Base-by-base conservation (phyloP, 306 rosid species). In the Vicia sativa region DNA sequence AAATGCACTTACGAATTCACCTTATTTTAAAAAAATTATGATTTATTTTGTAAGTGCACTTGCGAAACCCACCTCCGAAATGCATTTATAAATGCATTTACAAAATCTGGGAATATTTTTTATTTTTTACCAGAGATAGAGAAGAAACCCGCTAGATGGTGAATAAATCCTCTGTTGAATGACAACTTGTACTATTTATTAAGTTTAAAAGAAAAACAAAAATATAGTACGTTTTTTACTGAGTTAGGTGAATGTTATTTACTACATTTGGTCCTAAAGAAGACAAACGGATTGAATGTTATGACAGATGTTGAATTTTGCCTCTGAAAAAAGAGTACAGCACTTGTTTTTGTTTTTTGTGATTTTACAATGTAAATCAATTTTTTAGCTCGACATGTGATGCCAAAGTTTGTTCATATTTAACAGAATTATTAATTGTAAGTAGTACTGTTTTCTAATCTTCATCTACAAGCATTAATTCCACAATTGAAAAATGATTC, bases 241-340 rank as follows among this genome's bases (percentile, higher is more conserved):
- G 6, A 49, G 88, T 69, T 76, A 62, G 84, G 77, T 76, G 80
- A 67, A 23, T 12, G 42, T 45, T 45, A 80, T 78, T 88, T 74
- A 79, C 81, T 82, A 3, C 76, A 57, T 67, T 65, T 45, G 62
- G 64, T 28, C 55, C 41, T 34, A 9, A 38, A 59, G 69, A 38
- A 54, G 68, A 54, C 46, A 64, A 10, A 31, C 1, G 12, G n/a
- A 26, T 70, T 16, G 19, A 43, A 55, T 68, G 70, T 37, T 55
- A 19, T 53, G 63, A 9, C 59, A 63, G 34, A 35, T 46, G 5
- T 66, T 35, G 43, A 34, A 39, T 34, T 45, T 45, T 55, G 11
- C 42, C 25, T 39, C 43, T 1, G 9, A 14, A 42, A 41, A 41
- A 25, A 34, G 29, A 48, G 55, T 18, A 49, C 26, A 48, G 55